Conservation (phyloP, 2,329 filamentous ascomycete species). For the Trichoderma semiorbis region DNA sequence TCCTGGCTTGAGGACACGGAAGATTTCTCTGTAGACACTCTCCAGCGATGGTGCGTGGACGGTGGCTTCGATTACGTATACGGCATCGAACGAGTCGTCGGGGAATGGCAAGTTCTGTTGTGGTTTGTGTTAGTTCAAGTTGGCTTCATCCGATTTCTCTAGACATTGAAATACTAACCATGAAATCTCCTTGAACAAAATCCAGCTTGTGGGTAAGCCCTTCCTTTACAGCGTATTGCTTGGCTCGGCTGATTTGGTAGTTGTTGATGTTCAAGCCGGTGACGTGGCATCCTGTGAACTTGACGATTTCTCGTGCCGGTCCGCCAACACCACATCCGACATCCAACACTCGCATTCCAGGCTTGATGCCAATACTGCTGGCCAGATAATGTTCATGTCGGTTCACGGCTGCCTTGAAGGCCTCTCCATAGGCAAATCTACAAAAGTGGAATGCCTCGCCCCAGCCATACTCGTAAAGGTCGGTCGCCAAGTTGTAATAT, state of each 20-base stretch:
- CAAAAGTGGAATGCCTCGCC: constrained; percentile 97
- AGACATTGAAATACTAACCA: constrained; percentile 48
- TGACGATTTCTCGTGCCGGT: constrained; percentile 91
- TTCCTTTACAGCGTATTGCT: constrained; percentile 76
- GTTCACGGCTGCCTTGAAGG: constrained; percentile 86
- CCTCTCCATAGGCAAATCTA: constrained; percentile 82
- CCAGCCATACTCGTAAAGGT: constrained; percentile 97
- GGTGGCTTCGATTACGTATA: constrained; percentile 96
- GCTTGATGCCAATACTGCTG: constrained; percentile 78
- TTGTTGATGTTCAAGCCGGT: constrained; percentile 98
- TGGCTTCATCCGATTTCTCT: not conserved
- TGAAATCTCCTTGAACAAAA: constrained; percentile 96
- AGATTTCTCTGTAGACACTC: constrained; percentile 92
- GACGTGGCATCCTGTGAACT: constrained; percentile 87
- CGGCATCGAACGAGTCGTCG: constrained; percentile 86
- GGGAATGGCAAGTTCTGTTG: constrained; percentile 89
- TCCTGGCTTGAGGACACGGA: constrained; percentile 91
- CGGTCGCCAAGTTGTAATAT: constrained; percentile 97
- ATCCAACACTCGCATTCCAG: constrained; percentile 86
- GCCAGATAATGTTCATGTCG: constrained; percentile 98
- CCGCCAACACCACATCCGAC: constrained; percentile 97
- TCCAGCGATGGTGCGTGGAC: constrained; percentile 88
- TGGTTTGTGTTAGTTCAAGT: constrained; percentile 18
- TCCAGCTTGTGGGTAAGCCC: constrained; percentile 73
- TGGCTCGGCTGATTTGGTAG: constrained; percentile 97